Evolutionary conservation across 2,329 filamentous ascomycete species (phyloP), one percentile per base, ranked within the genome.

Genomic region (Paracoccidioides brasiliensis): DNA sequence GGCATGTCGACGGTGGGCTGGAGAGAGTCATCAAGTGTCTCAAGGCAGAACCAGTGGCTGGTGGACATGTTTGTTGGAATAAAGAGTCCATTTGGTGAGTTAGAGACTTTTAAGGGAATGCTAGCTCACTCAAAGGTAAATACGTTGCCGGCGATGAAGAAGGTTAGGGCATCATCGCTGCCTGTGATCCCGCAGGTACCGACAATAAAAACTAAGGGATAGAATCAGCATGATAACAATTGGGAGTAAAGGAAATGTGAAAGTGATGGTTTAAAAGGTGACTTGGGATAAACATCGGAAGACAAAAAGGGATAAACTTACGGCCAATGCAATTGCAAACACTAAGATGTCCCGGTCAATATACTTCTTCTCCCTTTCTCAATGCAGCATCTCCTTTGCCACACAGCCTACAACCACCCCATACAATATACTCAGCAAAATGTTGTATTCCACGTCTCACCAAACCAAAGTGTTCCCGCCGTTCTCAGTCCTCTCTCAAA

Each of bases 1-100:
- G 96, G 77, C 89, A 95, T 95, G 68, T 96, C 90, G 48, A 96
- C 86, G 0, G 90, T 95, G 0, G 90, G 90, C 67, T 96, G 90
- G n/a, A 96, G 78, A 1, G 87, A 90, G 68, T 96, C 91, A 62
- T 95, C 90, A 63, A 85, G 75, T 0, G 90, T 96, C 69, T 94
- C 87, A 0, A 91, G 75, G 0, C 90, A 85, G 70, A 95, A 96
- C 89, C 88, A 94, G 70, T 95, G 89, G 67, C 76, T 77, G 40
- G n/a, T 32, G n/a, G 12, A 42, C 49, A 60, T 44, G 63, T 66
- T 55, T 59, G 60, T 55, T 59, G 60, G 50, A 30, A 55, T 38
- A 14, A 9, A 8, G 14, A 30, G 14, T 42, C 46, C 30, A 33
- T 41, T 22, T 14, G 40, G 9, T 15, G 22, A 22, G 44, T 49